Conservation (phyloP, 345 rosid species). For the Pugionium cornutum region DNA sequence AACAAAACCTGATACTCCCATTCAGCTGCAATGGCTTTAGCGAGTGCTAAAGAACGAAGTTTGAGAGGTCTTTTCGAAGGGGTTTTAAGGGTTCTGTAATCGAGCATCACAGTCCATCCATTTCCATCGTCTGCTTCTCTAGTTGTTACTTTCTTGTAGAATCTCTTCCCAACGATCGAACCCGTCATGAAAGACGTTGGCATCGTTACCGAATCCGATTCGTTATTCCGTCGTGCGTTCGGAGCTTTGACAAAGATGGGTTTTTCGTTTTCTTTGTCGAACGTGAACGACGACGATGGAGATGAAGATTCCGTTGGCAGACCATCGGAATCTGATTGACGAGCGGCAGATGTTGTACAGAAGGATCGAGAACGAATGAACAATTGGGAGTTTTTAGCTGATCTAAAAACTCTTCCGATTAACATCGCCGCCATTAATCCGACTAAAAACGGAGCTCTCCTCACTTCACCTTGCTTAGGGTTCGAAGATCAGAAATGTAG, state of each 20-base stretch:
- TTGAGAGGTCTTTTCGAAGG: constrained; percentile 84
- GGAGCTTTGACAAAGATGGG: constrained; percentile 51
- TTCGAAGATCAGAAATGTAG: constrained; percentile 3
- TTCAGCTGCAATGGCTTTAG: constrained; percentile 90
- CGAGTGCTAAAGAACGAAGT: constrained; percentile 71
- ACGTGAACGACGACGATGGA: constrained; percentile 55
- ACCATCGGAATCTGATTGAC: constrained; percentile 43
- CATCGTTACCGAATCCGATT: constrained; percentile 68
- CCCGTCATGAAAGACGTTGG: constrained; percentile 94
- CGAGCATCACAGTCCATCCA: constrained; percentile 97
- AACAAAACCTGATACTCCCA: constrained; percentile 89
- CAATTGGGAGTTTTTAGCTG: constrained; percentile 36
- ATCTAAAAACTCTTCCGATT: constrained; percentile 47
- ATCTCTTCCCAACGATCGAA: constrained; percentile 82
- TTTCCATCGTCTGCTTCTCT: constrained; percentile 87
- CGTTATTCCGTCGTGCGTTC: constrained; percentile 35
- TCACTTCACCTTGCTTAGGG: constrained; percentile 18
- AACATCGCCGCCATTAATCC: constrained; percentile 41
- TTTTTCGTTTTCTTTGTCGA: constrained; percentile 44
- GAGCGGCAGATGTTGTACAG: constrained; percentile 46
- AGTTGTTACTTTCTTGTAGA: constrained; percentile 74
- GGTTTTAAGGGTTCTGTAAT: constrained; percentile 86
- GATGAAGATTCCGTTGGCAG: constrained; percentile 44
- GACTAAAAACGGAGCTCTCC: neutral
- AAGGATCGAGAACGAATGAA: constrained; percentile 42